Conservation (phyloP, 768 basidiomycete species). For the Nevesoporus exiguus region DNA sequence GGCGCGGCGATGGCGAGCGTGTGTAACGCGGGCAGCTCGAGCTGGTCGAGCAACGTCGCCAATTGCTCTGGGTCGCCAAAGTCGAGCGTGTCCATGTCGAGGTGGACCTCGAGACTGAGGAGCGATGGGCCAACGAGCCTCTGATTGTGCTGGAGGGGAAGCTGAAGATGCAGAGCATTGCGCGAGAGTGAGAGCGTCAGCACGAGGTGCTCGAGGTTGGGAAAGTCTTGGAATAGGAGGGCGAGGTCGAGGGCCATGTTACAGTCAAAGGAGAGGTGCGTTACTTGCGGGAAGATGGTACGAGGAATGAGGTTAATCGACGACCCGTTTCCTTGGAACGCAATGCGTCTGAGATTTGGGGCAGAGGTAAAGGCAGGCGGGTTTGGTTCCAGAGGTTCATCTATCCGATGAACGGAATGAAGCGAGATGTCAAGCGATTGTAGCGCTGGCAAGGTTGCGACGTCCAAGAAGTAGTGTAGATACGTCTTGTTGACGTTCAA, state of each 20-base stretch:
- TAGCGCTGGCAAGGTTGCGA: slow-evolving; percentile 9
- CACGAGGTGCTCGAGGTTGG: slow-evolving; percentile 13
- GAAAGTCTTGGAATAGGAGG: slow-evolving; percentile 18
- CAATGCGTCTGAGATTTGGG: slow-evolving; percentile 17
- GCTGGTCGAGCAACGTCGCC: slow-evolving; percentile 16
- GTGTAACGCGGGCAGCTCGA: slow-evolving; percentile 21
- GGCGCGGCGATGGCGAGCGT: slow-evolving; percentile 12
- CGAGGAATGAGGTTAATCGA: slow-evolving; percentile 17
- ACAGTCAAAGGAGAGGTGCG: slow-evolving; percentile 24
- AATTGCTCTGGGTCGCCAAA: slow-evolving; percentile 20
- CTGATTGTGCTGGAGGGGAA: slow-evolving; percentile 1
- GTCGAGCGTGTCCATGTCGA: slow-evolving; percentile 21
- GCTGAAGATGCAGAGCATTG: slow-evolving; percentile 10
- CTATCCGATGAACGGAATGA: slow-evolving; percentile 4
- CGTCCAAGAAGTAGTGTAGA: slow-evolving; percentile 17
- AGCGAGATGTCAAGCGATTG: slow-evolving; percentile 19
- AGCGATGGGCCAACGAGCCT: slow-evolving; percentile 8
- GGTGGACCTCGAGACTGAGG: slow-evolving; percentile 11
- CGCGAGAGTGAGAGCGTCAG: slow-evolving; percentile 12
- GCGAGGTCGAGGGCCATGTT: slow-evolving; percentile 18
- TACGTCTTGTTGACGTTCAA: slow-evolving; percentile 19
- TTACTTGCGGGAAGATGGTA: slow-evolving; percentile 16
- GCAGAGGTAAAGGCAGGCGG: slow-evolving; percentile 3
- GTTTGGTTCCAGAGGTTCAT: not conserved
- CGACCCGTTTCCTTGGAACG: slow-evolving; percentile 11